Conservation (phyloP, 192 early-diverging fungal genomes). For the Allomyces arbusculus region DNA sequence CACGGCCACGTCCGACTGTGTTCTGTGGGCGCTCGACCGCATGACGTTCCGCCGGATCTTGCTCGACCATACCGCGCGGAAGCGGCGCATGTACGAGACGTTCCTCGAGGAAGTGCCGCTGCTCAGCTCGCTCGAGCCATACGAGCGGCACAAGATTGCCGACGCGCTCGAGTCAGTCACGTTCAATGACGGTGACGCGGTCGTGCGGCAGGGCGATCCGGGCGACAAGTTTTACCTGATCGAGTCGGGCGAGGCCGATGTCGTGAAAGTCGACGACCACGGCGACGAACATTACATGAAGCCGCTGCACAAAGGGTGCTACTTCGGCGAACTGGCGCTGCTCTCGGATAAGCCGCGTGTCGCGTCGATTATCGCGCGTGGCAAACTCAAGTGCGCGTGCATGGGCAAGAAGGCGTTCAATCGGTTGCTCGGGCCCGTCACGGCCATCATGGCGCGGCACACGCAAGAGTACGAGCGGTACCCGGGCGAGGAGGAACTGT, state of each 20-base stretch:
- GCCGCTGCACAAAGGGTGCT: conserved; percentile 58
- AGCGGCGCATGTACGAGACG: conserved; percentile 85
- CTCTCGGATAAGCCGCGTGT: conserved; percentile 79
- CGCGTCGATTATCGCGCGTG: conserved; percentile 73
- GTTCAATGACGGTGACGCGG: conserved; percentile 59
- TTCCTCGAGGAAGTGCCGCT: conserved; percentile 87
- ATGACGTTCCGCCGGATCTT: conserved; percentile 90
- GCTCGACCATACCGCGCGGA: conserved; percentile 92
- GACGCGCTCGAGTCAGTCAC: conserved; percentile 84
- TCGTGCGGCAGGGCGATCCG: conserved; percentile 79
- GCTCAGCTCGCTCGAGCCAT: conserved; percentile 57
- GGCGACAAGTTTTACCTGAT: conserved; percentile 92
- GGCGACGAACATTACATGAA: conserved; percentile 57
- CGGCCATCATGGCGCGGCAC: conserved; percentile 89
- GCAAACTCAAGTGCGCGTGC: conserved; percentile 83
- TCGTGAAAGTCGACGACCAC: conserved; percentile 57
- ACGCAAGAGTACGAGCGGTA: conserved; percentile 60
- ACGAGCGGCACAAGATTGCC: conserved; percentile 97
- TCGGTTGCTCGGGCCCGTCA: conserved; percentile 82
- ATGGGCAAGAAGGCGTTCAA: conserved; percentile 90
- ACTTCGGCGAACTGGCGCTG: conserved; percentile 96
- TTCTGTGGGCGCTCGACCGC: conserved; percentile 95
- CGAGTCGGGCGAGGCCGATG: conserved; percentile 69
- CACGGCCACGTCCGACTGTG: conserved; percentile 59
- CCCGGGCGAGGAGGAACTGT: conserved; percentile 1